phyloP scores from a whole-genome alignment of 371 early-diverging fungal species.

The Mortierella sp. region DNA sequence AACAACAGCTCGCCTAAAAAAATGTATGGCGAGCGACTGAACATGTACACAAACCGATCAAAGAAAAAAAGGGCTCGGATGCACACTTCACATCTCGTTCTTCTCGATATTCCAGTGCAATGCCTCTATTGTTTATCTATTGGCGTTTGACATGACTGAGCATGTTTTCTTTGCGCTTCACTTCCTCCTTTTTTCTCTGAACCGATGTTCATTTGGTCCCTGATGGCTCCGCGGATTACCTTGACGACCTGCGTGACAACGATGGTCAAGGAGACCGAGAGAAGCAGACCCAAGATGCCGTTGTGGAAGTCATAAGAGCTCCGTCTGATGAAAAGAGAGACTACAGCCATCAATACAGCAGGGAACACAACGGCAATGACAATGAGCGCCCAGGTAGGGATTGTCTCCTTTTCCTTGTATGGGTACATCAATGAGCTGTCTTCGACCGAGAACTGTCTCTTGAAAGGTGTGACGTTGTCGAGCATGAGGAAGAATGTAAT shows the following conservation, averaged over 20 bases:
- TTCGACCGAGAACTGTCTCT: constrained; percentile 75
- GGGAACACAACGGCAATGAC: constrained; percentile 68
- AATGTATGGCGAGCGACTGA: too few species aligned
- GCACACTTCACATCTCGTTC: background rate
- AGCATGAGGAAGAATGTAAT: constrained; percentile 70
- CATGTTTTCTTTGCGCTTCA: background rate
- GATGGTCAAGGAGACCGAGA: constrained; percentile 73
- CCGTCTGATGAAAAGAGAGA: constrained; percentile 60
- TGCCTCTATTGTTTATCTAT: background rate
- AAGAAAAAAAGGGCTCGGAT: background rate
- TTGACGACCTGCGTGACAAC: constrained; percentile 81
- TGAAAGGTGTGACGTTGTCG: constrained; percentile 72
- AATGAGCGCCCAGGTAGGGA: constrained; percentile 70
- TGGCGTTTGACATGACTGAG: background rate
- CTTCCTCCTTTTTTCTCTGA: too few species aligned
- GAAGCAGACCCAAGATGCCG: constrained; percentile 70
- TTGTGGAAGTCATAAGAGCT: constrained; percentile 76
- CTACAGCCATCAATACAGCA: constrained; percentile 62
- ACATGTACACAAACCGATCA: constrained; percentile 4
- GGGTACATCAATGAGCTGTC: constrained; percentile 76
- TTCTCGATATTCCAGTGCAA: background rate
- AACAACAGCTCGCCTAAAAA: background rate
- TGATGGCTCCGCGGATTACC: constrained; percentile 46
- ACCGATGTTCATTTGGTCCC: background rate
- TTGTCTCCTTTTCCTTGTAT: constrained; percentile 65